Conservation (phyloP, 306 rosid species). For the Quercus ilex region DNA sequence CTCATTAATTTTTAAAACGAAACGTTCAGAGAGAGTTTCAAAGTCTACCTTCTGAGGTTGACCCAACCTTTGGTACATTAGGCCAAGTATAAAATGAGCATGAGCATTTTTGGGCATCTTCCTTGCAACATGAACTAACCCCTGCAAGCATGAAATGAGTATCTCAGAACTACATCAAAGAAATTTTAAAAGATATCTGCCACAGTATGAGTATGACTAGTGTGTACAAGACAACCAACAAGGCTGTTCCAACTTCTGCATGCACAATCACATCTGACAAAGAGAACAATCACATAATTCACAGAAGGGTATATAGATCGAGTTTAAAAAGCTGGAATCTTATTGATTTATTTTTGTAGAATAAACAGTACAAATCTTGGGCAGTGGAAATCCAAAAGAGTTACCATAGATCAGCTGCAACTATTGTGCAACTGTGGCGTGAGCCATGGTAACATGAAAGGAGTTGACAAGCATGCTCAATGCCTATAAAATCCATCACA, state of each 20-base stretch:
- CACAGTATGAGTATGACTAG: background rate
- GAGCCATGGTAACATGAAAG: background rate
- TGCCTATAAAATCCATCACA: background rate
- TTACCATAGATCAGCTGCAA: background rate
- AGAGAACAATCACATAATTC: background rate
- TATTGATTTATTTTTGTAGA: too few relatives aligned
- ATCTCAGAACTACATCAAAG: background rate
- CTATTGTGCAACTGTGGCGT: background rate
- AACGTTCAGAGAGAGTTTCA: background rate
- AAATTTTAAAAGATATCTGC: background rate
- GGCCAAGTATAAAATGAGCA: conserved; percentile 93
- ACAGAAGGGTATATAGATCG: background rate
- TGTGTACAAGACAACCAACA: background rate
- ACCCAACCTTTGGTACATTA: conserved; percentile 92
- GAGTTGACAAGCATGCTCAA: background rate
- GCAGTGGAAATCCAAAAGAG: background rate
- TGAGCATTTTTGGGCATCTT: conserved; percentile 98
- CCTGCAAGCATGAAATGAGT: conserved; percentile 51
- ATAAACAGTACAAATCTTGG: too few relatives aligned
- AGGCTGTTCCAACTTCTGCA: background rate
- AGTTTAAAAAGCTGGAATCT: background rate
- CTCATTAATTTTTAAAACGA: background rate
- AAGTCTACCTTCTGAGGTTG: conserved; percentile 79
- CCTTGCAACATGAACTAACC: conserved; percentile 92
- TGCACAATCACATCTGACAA: background rate